Percentiles rank a stretch among this genome's conserved stretches.
Conservation (phyloP, 257 asterid species). For the Oldenlandia corymbosa region DNA sequence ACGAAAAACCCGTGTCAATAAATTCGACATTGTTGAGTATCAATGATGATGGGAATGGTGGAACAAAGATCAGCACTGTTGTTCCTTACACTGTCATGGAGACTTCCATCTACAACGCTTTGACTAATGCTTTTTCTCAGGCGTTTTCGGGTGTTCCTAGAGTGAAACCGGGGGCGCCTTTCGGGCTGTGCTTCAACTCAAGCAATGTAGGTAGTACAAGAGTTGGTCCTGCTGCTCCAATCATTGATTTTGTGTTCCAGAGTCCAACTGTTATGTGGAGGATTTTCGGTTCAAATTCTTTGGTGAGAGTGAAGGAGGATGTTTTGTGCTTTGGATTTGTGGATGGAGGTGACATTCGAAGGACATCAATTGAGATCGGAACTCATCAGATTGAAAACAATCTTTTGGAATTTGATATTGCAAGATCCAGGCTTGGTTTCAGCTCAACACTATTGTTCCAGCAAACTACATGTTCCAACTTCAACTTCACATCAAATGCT, state of each 20-base stretch:
- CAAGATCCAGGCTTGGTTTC: slow-evolving; percentile 37
- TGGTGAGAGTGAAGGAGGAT: slow-evolving; percentile 29
- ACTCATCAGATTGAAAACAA: slow-evolving; percentile 46
- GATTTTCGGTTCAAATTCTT: slow-evolving; percentile 30
- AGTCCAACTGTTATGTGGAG: slow-evolving; percentile 16
- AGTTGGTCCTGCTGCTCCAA: slow-evolving; percentile 38
- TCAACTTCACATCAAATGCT: slow-evolving; percentile 25
- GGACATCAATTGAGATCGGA: slow-evolving; percentile 32
- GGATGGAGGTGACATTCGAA: slow-evolving; percentile 28
- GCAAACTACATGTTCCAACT: slow-evolving; percentile 35
- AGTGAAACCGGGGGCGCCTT: slow-evolving; percentile 42
- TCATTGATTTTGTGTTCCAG: slow-evolving; percentile 36
- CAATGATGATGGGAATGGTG: slow-evolving; percentile 47
- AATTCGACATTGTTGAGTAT: slow-evolving; percentile 36
- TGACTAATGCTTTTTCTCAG: slow-evolving; percentile 3
- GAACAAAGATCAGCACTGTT: slow-evolving; percentile 64
- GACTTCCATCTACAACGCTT: slow-evolving; percentile 14
- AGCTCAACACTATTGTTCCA: slow-evolving; percentile 28
- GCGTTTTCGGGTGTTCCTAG: slow-evolving; percentile 27
- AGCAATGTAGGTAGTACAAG: slow-evolving; percentile 24
- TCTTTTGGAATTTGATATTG: slow-evolving; percentile 41
- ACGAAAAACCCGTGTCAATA: slow-evolving; percentile 25
- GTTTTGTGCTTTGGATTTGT: slow-evolving; percentile 41
- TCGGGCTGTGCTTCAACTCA: slow-evolving; percentile 43
- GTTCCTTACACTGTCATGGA: slow-evolving; percentile 17